A percentile compares a stretch with the other conserved stretches of the same genome.
Conservation (phyloP, 176 grass and related monocot genomes). For the Ensete ventricosum region DNA sequence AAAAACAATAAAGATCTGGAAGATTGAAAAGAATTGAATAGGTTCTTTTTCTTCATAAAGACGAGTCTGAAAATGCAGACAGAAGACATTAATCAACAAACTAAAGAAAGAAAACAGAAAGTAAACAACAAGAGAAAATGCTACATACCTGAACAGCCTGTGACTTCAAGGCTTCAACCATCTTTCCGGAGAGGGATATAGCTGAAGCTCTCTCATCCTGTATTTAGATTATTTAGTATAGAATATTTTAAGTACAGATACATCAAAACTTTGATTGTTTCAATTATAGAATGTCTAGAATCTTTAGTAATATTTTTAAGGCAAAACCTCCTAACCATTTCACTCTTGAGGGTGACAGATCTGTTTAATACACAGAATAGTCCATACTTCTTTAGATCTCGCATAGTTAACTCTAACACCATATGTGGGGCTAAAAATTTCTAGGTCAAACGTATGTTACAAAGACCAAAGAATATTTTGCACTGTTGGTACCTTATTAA, state of each 20-base stretch:
- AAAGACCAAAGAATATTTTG: too few relatives aligned
- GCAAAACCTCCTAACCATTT: too few relatives aligned
- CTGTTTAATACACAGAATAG: too few relatives aligned
- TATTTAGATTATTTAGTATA: slow-evolving; percentile 29
- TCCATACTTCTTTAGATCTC: too few relatives aligned
- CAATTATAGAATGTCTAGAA: too few relatives aligned
- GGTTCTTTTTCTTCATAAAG: slow-evolving; percentile 93
- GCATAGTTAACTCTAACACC: too few relatives aligned
- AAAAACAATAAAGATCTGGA: slow-evolving; percentile 78
- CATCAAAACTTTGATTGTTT: too few relatives aligned
- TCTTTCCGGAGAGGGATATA: slow-evolving; percentile 62
- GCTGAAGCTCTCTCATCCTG: slow-evolving; percentile 58
- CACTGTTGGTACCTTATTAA: too few relatives aligned
- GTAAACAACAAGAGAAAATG: neutral
- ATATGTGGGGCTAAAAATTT: too few relatives aligned
- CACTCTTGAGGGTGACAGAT: too few relatives aligned
- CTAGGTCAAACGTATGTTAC: too few relatives aligned
- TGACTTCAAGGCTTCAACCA: slow-evolving; percentile 71
- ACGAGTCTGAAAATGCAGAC: slow-evolving; percentile 36
- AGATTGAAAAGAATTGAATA: slow-evolving; percentile 84
- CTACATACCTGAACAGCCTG: slow-evolving; percentile 64
- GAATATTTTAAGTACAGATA: neutral
- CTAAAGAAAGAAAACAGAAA: neutral
- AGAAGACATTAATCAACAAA: neutral
- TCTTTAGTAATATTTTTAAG: too few relatives aligned